A percentile compares a stretch with the other conserved stretches of the same genome.
These are phyloP conservation scores for Cladophialophora carrionii DNA, from an alignment of 2,329 filamentous ascomycete species.

Conservation along the genomic window DNA sequence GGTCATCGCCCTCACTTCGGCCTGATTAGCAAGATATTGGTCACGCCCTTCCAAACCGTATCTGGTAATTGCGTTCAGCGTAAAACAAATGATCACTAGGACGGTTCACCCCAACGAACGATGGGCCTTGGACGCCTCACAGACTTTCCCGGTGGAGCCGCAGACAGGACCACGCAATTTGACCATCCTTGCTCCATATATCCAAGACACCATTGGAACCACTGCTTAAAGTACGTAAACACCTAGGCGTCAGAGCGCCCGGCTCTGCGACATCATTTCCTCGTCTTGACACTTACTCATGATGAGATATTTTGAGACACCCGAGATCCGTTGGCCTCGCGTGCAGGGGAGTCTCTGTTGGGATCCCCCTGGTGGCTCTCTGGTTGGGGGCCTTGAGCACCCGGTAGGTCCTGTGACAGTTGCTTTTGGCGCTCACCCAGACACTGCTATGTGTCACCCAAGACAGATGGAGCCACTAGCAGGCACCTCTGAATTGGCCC, in stretches of 20 bases:
- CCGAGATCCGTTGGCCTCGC: neutral
- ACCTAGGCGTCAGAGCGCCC: neutral
- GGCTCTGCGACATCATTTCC: neutral
- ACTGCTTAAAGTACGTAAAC: neutral
- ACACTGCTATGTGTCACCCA: neutral
- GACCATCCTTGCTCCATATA: neutral
- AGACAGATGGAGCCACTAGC: neutral
- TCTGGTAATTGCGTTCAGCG: constrained; percentile 16
- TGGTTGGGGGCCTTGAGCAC: neutral
- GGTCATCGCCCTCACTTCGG: constrained; percentile 3
- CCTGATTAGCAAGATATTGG: constrained; percentile 32
- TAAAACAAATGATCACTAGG: constrained; percentile 7
- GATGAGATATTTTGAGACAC: neutral
- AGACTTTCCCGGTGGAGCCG: constrained; percentile 10
- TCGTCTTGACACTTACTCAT: neutral
- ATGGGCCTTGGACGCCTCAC: neutral
- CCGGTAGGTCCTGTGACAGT: neutral
- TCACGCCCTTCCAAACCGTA: constrained; percentile 20
- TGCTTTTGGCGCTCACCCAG: neutral
- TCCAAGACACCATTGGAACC: neutral
- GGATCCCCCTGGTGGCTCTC: neutral
- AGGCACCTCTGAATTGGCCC: neutral
- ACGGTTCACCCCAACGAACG: neutral
- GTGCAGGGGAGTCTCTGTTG: neutral
- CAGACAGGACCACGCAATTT: neutral